Conservation (phyloP, 805 yeast species). For the Wickerhamomyces ciferrii region DNA sequence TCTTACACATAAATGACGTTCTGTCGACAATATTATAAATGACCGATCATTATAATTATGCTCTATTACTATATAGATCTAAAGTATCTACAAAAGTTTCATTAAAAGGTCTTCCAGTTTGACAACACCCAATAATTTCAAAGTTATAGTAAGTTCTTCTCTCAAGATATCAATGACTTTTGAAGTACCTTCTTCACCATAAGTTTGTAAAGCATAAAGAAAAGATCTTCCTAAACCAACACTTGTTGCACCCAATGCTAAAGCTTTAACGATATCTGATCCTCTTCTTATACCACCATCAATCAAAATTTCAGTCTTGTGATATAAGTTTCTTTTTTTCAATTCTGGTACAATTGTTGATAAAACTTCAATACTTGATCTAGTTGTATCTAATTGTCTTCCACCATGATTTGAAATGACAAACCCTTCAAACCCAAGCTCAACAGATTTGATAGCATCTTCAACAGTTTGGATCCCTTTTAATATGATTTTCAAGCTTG, state of each 20-base stretch:
- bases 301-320: conserved; percentile 55
- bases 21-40: too few relatives aligned
- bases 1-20: too few relatives aligned
- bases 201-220: conserved; percentile 71
- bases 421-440: conserved; percentile 56
- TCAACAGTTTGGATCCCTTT: conserved; percentile 69
- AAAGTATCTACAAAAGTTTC: too few relatives aligned
- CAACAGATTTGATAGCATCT: conserved; percentile 55
- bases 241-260: conserved; percentile 73
- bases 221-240: conserved; percentile 76
- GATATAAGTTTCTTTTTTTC: conserved; percentile 32
- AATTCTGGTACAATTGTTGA: conserved; percentile 46
- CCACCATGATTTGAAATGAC: conserved; percentile 76
- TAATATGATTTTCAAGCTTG: conserved; percentile 41
- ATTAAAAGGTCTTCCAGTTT: conserved; percentile 41
- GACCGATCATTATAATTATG: too few relatives aligned
- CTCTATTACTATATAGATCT: too few relatives aligned
- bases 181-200: conserved; percentile 70
- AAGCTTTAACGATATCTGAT: conserved; percentile 70
- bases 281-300: conserved; percentile 82
- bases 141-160: conserved; percentile 56
- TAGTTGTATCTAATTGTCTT: conserved; percentile 58
- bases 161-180: conserved; percentile 58
- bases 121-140: conserved; percentile 62
- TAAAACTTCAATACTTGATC: conserved; percentile 57